Evolutionary conservation across 78 protist species (phyloP), one percentile per base, ranked within the genome.

Genomic region (Abeoforma whisleri): DNA sequence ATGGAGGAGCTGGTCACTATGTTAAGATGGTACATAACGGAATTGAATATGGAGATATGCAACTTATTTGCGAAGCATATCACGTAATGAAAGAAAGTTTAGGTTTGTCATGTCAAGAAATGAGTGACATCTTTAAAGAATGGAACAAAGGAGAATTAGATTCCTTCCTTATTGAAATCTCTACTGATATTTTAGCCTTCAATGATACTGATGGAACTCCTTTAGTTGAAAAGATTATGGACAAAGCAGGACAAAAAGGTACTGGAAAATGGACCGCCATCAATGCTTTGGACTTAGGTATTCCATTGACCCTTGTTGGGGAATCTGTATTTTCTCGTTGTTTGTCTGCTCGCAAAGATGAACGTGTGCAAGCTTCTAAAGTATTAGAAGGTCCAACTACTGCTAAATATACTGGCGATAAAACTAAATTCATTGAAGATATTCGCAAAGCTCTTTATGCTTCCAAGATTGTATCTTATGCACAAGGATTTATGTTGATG

Each of bases 11-110:
- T 33, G 99, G 99, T 16, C 91, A 95, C 87, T 95, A 85, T 40
- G 98, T 96, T 31, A 97, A 97, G 92, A 95, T 93, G 98, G 94
- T 93, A 19, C 99, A 96, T 94, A 96, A 96, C 84, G 98, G 97
- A 35, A 95, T 95, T 79, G 98, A 97, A 85, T 97, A 97, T 91
- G 99, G 97, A 33, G 95, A 94, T 88, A 95, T 97, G 97, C 98
- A 97, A 87, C 87, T 97, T 35, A 90, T 92, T 76, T 39, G 90
- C 40, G 96, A 95, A 81, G 94, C 93, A 0, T 95, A 94, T 91
- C 86, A 90, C 68, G 40, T 48, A 38, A 83, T 83, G 86, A 68
- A 90, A 83, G 76, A 84, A 33, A 57, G 84, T 8, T 57, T 89
- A 1, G 92, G 94, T 80, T 38, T 91, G 89, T 19, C 25, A 84